A percentile compares a stretch with the other conserved stretches of the same genome.
These are phyloP conservation scores for Pulveroboletus frians DNA, from an alignment of 768 basidiomycete genomes.

Conservation along the genomic window DNA sequence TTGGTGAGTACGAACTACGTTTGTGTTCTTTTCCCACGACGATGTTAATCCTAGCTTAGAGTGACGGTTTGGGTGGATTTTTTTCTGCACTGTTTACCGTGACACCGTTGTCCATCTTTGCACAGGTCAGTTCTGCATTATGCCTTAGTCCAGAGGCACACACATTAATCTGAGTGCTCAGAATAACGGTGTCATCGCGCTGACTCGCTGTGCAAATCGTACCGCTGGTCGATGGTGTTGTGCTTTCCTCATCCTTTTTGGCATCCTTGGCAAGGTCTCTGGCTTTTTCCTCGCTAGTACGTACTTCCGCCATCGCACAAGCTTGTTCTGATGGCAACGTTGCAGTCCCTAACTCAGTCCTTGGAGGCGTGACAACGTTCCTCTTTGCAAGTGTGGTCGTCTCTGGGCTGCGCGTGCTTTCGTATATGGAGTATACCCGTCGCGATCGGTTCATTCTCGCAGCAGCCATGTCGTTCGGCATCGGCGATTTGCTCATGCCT, in stretches of 20 bases:
- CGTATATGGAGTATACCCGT: constrained; percentile 53
- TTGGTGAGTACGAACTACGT: constrained; percentile 37
- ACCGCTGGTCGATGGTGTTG: constrained; percentile 78
- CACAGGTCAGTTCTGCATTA: constrained; percentile 38
- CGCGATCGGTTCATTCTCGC: constrained; percentile 67
- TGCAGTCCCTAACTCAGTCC: constrained; percentile 68
- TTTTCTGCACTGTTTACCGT: constrained; percentile 78
- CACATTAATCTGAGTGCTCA: constrained; percentile 20
- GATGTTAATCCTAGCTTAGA: constrained; percentile 29
- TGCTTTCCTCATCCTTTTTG: constrained; percentile 72
- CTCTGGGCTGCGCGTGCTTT: constrained; percentile 67
- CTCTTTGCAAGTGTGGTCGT: constrained; percentile 71
- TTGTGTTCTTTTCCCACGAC: not conserved
- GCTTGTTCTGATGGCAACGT: not conserved
- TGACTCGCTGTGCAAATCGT: constrained; percentile 81
- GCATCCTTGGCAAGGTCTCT: constrained; percentile 74
- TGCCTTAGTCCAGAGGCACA: not conserved
- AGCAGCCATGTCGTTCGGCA: constrained; percentile 61
- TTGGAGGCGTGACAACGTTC: constrained; percentile 86
- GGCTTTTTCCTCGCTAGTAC: constrained; percentile 75
- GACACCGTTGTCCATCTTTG: constrained; percentile 74
- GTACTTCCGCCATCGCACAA: constrained; percentile 11
- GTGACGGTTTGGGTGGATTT: constrained; percentile 79
- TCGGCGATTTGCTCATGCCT: constrained; percentile 67
- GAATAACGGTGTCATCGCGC: constrained; percentile 79